phyloP scores from a whole-genome alignment of 2,329 filamentous ascomycete genomes.

The Aspergillus fischeri region DNA sequence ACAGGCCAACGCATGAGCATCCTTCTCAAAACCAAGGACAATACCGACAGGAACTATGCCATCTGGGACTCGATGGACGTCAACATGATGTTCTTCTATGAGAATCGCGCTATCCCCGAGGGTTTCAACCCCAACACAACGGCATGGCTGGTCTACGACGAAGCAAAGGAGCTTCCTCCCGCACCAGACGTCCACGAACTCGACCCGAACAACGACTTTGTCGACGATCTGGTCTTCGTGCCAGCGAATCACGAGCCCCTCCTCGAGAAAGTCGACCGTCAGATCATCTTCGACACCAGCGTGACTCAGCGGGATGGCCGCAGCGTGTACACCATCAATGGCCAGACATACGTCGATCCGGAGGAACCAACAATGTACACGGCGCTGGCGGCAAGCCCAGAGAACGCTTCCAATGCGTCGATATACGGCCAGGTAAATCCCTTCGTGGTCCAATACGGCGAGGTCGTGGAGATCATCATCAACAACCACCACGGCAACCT shows the following conservation, averaged over 20 bases:
- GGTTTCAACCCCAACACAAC: slow-evolving; percentile 58
- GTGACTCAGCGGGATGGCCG: slow-evolving; percentile 69
- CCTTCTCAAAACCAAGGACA: slow-evolving; percentile 57
- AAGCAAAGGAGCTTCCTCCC: slow-evolving; percentile 41
- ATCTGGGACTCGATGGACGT: slow-evolving; percentile 68
- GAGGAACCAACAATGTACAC: slow-evolving; percentile 80
- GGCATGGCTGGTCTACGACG: slow-evolving; percentile 51
- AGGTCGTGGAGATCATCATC: slow-evolving; percentile 39
- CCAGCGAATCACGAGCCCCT: slow-evolving; percentile 21
- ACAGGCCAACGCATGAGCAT: slow-evolving; percentile 61
- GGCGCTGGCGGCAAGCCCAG: slow-evolving; percentile 56
- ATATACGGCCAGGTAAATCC: slow-evolving; percentile 67
- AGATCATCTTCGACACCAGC: slow-evolving; percentile 40
- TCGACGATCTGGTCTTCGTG: slow-evolving; percentile 57
- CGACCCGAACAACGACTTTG: slow-evolving; percentile 47
- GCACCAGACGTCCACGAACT: slow-evolving; percentile 58
- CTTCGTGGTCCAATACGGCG: slow-evolving; percentile 62
- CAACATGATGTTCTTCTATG: slow-evolving; percentile 40
- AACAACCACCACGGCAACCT: slow-evolving; percentile 33
- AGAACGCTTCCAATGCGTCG: slow-evolving; percentile 51
- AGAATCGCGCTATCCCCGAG: slow-evolving; percentile 50
- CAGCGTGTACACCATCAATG: slow-evolving; percentile 62
- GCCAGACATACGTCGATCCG: slow-evolving; percentile 68
- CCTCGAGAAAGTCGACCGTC: slow-evolving; percentile 26
- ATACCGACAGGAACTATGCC: slow-evolving; percentile 60